These are phyloP conservation scores for Wallacemonas sp. DNA, from an alignment of 208 protist genomes.

Conservation along the genomic window DNA sequence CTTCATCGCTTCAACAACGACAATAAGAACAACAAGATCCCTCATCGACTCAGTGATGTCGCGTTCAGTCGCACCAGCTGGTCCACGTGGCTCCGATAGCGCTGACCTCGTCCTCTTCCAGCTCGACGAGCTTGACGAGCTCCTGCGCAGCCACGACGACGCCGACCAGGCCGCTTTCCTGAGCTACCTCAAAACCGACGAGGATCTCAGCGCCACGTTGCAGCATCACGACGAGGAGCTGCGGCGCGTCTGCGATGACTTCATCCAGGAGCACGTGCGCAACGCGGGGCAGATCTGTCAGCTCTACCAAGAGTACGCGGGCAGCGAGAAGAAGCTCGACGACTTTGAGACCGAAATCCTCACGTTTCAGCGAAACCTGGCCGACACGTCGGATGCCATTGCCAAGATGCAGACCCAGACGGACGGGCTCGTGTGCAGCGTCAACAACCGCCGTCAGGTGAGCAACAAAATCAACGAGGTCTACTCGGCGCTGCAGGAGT, in stretches of 20 bases:
- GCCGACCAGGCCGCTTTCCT: conserved; percentile 45
- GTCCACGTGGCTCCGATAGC: conserved; percentile 25
- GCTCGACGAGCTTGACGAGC: conserved; percentile 73
- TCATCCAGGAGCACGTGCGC: conserved; percentile 60
- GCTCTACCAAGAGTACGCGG: conserved; percentile 68
- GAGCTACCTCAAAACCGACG: conserved; percentile 51
- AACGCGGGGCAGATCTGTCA: conserved; percentile 61
- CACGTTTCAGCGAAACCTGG: conserved; percentile 71
- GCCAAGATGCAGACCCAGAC: conserved; percentile 85
- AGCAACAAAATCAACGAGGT: conserved; percentile 82
- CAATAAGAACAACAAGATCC: too few relatives aligned
- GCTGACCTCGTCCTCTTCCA: conserved; percentile 48
- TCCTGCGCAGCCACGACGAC: conserved; percentile 46
- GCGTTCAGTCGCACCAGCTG: too few relatives aligned
- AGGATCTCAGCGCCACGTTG: conserved; percentile 47
- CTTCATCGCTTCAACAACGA: too few relatives aligned
- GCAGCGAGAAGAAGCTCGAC: conserved; percentile 75
- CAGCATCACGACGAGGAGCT: conserved; percentile 67
- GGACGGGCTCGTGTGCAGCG: conserved; percentile 58
- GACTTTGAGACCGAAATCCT: conserved; percentile 86
- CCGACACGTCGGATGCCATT: conserved; percentile 78
- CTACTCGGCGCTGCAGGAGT: conserved; percentile 80
- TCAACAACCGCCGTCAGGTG: conserved; percentile 72
- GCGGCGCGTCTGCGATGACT: conserved; percentile 47
- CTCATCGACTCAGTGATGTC: too few relatives aligned